Percentiles rank a stretch among this genome's conserved stretches.
Conservation (phyloP, 2,329 filamentous ascomycete species). For the Periconia sp. region DNA sequence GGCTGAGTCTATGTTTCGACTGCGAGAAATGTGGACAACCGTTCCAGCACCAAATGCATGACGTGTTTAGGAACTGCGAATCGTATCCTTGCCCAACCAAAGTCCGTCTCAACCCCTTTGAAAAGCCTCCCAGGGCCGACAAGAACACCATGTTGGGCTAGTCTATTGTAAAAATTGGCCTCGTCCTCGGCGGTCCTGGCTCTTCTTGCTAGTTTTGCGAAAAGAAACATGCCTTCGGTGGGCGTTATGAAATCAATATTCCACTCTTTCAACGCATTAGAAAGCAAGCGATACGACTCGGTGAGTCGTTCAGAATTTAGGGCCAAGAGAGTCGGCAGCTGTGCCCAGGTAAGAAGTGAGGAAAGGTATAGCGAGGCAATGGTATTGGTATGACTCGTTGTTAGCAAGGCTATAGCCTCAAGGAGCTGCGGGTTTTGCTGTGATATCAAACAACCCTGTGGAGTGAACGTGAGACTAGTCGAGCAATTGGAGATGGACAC, state of each 20-base stretch:
- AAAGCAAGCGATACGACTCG: constrained; percentile 24
- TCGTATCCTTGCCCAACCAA: constrained; percentile 35
- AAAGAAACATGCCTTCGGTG: constrained; percentile 36
- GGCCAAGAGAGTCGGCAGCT: constrained; percentile 32
- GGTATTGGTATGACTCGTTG: constrained; percentile 22
- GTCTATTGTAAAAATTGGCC: constrained; percentile 19
- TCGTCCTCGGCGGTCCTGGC: constrained; percentile 25
- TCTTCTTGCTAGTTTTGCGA: constrained; percentile 25
- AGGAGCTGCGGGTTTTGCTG: constrained; percentile 35
- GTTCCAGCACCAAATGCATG: constrained; percentile 22
- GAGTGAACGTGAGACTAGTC: background rate
- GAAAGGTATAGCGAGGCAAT: constrained; percentile 27
- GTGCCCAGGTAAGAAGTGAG: constrained; percentile 30
- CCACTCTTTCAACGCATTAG: constrained; percentile 15
- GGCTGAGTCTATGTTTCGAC: constrained; percentile 2
- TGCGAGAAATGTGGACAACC: constrained; percentile 13
- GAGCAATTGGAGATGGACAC: constrained; percentile 5
- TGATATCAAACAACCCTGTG: constrained; percentile 37
- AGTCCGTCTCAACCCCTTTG: constrained; percentile 32
- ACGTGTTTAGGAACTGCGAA: constrained; percentile 23
- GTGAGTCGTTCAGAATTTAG: constrained; percentile 32
- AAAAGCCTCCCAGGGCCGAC: constrained; percentile 24
- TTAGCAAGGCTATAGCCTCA: constrained; percentile 22
- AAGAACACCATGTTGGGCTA: constrained; percentile 25
- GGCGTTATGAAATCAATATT: constrained; percentile 27